Conservation (phyloP, 129 eudicot species). For the Centella asiatica region DNA sequence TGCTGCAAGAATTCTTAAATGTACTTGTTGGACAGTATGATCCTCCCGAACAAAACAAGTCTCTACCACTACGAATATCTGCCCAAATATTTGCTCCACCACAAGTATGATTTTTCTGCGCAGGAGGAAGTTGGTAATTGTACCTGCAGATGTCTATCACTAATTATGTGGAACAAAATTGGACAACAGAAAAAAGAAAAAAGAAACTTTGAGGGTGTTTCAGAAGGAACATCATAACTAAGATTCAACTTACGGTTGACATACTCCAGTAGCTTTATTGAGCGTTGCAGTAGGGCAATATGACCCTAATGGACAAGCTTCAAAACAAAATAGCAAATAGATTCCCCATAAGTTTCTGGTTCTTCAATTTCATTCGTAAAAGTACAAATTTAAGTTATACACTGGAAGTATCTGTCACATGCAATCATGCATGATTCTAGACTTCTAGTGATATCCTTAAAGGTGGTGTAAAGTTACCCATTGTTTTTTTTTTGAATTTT, state of each 20-base stretch:
- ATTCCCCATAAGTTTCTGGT: constrained; percentile 1
- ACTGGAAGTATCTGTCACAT: too few species aligned
- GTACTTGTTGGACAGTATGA: constrained; percentile 76
- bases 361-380: not conserved
- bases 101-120: constrained; percentile 68
- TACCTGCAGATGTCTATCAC: constrained; percentile 44
- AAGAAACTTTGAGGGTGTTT: not conserved
- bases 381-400: too few species aligned
- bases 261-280: constrained; percentile 45
- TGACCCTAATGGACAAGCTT: constrained; percentile 95
- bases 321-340: constrained; percentile 16
- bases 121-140: constrained; percentile 70
- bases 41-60: constrained; percentile 83
- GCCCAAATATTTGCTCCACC: constrained; percentile 96
- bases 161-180: constrained; percentile 10
- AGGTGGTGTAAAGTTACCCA: too few species aligned
- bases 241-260: constrained; percentile 73
- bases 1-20: constrained; percentile 40
- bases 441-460: too few species aligned
- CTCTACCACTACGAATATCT: constrained; percentile 51
- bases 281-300: constrained; percentile 79
- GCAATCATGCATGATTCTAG: too few species aligned
- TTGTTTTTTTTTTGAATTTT: too few species aligned
- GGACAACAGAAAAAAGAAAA: not conserved
- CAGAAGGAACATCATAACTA: not conserved